phyloP scores from a whole-genome alignment of 768 basidiomycete species.

The Boletellus emodensis region DNA sequence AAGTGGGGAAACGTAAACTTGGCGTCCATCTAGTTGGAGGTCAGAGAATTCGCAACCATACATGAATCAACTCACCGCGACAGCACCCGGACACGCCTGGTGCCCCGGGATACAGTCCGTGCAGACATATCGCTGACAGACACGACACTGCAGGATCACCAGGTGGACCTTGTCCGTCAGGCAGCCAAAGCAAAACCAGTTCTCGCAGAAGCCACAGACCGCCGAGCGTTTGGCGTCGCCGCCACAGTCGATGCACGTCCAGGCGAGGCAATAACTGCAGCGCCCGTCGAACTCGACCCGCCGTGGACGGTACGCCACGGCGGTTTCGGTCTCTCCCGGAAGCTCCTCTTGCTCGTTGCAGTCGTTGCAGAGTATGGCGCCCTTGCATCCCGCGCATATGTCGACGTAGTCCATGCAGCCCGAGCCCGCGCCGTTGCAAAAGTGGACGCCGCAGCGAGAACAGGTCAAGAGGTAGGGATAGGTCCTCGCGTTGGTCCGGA shows the following conservation, averaged over 20 bases:
- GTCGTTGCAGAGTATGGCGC: background rate
- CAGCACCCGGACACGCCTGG: background rate
- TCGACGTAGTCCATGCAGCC: background rate
- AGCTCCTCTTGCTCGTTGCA: slow-evolving; percentile 14
- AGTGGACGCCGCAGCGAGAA: slow-evolving; percentile 11
- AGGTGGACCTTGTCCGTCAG: background rate
- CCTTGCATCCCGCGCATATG: slow-evolving; percentile 8
- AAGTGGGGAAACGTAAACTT: too few species aligned
- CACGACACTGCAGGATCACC: background rate
- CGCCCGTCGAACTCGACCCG: background rate
- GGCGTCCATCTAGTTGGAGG: too few species aligned
- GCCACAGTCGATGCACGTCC: slow-evolving; percentile 9
- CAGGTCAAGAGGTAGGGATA: slow-evolving; percentile 7
- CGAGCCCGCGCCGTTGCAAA: background rate
- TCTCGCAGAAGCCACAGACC: background rate
- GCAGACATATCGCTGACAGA: slow-evolving; percentile 4
- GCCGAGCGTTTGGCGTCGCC: background rate
- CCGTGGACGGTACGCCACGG: background rate
- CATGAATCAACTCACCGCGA: background rate
- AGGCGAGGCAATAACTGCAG: slow-evolving; percentile 3
- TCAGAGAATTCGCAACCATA: too few species aligned
- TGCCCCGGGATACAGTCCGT: background rate
- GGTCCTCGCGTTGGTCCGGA: background rate
- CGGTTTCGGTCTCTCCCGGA: background rate
- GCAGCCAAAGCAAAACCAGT: slow-evolving; percentile 8